Conservation (phyloP, 306 rosid species). For the Oemleria cerasiformis region DNA sequence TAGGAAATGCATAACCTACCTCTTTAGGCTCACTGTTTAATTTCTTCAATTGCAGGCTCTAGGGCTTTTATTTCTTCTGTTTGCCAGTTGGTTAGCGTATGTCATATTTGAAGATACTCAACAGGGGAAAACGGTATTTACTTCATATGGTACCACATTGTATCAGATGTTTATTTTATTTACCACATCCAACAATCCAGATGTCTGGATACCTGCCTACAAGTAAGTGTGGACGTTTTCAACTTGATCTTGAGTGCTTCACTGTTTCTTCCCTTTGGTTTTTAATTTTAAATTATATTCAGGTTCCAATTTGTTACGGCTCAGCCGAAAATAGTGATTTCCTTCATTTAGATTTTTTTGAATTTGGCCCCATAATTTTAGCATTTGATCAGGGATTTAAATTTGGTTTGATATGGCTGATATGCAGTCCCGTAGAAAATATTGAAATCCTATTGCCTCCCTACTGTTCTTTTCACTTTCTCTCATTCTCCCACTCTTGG, state of each 20-base stretch:
- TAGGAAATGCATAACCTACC: slow-evolving; percentile 3
- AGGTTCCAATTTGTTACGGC: not conserved
- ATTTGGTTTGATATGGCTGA: not conserved
- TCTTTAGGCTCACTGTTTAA: slow-evolving; percentile 5
- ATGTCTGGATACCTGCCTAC: slow-evolving; percentile 99
- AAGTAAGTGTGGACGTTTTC: slow-evolving; percentile 55
- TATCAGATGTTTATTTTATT: slow-evolving; percentile 84
- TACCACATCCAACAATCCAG: slow-evolving; percentile 92
- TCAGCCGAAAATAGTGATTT: not conserved
- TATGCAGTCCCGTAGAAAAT: not conserved
- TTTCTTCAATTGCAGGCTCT: slow-evolving; percentile 68
- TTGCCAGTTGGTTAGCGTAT: slow-evolving; percentile 91
- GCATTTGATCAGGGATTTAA: not conserved
- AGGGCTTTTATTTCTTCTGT: slow-evolving; percentile 81
- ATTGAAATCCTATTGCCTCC: not conserved
- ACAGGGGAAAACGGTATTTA: slow-evolving; percentile 72
- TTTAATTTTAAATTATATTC: not conserved
- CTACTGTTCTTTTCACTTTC: too few species aligned
- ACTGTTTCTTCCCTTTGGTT: not conserved
- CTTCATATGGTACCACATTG: slow-evolving; percentile 73
- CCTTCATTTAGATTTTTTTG: not conserved
- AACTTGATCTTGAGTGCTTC: slow-evolving; percentile 7
- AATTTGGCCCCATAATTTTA: not conserved
- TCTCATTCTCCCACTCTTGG: not conserved
- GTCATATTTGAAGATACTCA: slow-evolving; percentile 92